Base-by-base conservation (phyloP, 306 rosid genomes). In the Hylodesmum podocarpum region DNA sequence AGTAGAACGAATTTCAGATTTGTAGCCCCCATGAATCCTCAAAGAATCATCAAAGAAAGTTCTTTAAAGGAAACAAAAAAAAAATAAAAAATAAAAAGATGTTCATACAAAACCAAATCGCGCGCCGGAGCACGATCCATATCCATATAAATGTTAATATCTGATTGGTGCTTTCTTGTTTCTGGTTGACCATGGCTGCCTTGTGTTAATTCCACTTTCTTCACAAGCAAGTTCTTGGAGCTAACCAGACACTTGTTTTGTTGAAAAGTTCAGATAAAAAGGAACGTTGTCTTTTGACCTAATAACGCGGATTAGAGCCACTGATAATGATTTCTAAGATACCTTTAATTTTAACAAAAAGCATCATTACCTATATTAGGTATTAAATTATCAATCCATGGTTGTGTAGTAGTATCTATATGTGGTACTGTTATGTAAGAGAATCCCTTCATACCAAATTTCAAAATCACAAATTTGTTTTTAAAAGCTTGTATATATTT, bases 21-120 rank as follows among this genome's bases (percentile, higher is more conserved):
- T 67, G 81, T 67, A 61, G 85, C 40, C 87, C 88, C 87, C 89
- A 86, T 76, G 71, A 78, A 86, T 83, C 83, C 36, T 50, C 75
- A 44, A 50, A 31, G 66, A 58, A 24, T 37, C 76, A 53, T 49
- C 62, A 13, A 3, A 24, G 34, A 51, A 51, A 34, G 3, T 12
- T 68, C 14, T 5, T 12, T 13, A n/a, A 37, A 28, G 31, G 4
- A 16, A 51, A 15, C 9, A n/a, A 37, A 28, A 39, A 2, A 16
- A 51, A 15, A 57, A 53, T 14, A 3, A 6, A 44, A 12, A 3
- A 21, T 2, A 24, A 24, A 27, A 49, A 24, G 21, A n/a, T 18
- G 28, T 13, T 34, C 49, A 16, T 37, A 25, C 22, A 51, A 18
- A 46, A 18, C 16, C 27, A 5, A 40, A 3, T 31, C 43, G 34